Base-by-base conservation (phyloP, 1,284 basidiomycete genomes). In the Tylopilus sp. region DNA sequence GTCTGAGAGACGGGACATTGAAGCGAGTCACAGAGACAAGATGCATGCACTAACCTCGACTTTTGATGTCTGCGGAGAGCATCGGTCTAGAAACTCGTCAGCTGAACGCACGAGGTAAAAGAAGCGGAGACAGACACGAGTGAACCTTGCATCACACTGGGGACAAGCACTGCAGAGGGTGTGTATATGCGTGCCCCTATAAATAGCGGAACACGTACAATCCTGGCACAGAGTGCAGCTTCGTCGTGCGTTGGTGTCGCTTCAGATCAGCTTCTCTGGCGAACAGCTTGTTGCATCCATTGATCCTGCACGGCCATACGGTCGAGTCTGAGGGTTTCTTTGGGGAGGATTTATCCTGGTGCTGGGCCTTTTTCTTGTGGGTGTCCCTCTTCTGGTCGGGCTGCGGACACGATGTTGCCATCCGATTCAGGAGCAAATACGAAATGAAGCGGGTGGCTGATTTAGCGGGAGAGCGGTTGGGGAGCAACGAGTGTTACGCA, bases 221-320 rank as follows among this genome's bases (percentile, higher is more conserved):
- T 59, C 77, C 78, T 28, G 84, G 83, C 64, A 80, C 73, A 4
- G 81, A 81, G 67, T 88, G 85, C 28, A 76, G 64, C 64, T 85
- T 88, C 19, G 86, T 86, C 21, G 85, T 88, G 60, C 83, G 72
- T 64, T 88, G 86, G 65, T 88, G 85, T 57, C 85, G 64, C 71
- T 87, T 88, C 53, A 88, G 68, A 72, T 88, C 85, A 11, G 86
- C 86, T 65, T 88, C 85, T 47, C 85, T 76, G 40, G 83, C 85
- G 61, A 88, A 88, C 60, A 82, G 79, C 67, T 86, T 87, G 66
- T 78, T 81, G 68, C 85, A 88, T 11, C 84, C 85, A 59, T 82
- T 77, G 59, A 88, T 86, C 63, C 79, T 81, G 71, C 85, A 88
- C 7, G 85, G 82, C 86, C 86, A 88, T 44, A 81, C 63, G 8